Base-by-base conservation (phyloP, 2,329 filamentous ascomycete species). In the Scortechinia acanthostroma region DNA sequence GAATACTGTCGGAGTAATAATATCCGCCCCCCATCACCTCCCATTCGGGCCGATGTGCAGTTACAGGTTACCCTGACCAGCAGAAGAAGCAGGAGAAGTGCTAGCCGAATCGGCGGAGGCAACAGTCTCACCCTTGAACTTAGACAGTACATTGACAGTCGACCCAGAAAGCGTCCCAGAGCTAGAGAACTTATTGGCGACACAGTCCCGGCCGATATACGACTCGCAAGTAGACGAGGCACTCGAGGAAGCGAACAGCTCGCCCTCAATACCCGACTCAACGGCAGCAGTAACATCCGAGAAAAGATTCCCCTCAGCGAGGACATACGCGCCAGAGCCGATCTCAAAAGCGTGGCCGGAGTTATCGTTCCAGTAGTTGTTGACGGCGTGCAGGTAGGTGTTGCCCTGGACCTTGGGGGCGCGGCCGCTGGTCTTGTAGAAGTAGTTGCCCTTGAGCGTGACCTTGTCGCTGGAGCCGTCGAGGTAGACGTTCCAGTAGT, bases 401-500 rank as follows among this genome's bases (percentile, higher is more conserved):
- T 76, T 76, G 4, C 10, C 10, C 25, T 4, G 58, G 49, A 33
- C 53, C 46, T 53, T 52, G 23, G 68, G 68, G 3, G 60, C 56
- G 37, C 69, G 67, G 14, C 69, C 69, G 2, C 64, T 65, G 17
- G 63, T 59, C 51, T 70, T 55, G 55, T 69, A 65, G 51, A 69
- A 57, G 53, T 66, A 70, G 57, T 73, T 71, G 37, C 60, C 58
- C 44, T 62, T 58, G 46, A 71, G 51, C 4, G 69, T 72, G 53
- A 80, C 65, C 49, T 71, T 53, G 55, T 82, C 77, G 56, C 60
- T 67, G 46, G 68, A 64, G n/a, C 78, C 77, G 33, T 68, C 70
- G 42, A 81, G 66, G 63, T 76, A 77, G 50, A 80, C 58, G 22
- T 61, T 69, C 74, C 77, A 81, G 70, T 81, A 80, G 61, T 79